Evolutionary conservation across 139 green algal genomes (phyloP).

Genomic region (Tetraselmis chui): DNA sequence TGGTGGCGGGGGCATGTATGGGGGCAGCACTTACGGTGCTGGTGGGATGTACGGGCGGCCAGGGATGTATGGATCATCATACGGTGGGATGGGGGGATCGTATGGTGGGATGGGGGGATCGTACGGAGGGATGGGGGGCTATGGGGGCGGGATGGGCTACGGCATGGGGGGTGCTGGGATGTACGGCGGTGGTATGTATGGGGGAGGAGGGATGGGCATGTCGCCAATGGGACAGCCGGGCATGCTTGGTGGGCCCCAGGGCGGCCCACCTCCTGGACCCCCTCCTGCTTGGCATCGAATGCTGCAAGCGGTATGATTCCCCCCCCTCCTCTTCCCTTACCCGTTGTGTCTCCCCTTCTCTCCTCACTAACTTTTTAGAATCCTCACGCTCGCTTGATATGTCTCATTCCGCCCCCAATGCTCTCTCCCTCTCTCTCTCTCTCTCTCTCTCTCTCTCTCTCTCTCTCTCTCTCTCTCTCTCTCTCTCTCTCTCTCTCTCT

Average conservation of each 20-base stretch:
- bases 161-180: slow-evolving; percentile 24
- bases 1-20: slow-evolving; percentile 24
- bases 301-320: slow-evolving; percentile 6
- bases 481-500: too few relatives aligned
- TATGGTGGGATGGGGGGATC: too few relatives aligned
- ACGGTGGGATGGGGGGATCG: too few relatives aligned
- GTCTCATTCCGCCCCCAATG: too few relatives aligned
- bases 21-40: slow-evolving; percentile 31
- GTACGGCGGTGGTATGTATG: slow-evolving; percentile 21
- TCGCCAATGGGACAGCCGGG: slow-evolving; percentile 24
- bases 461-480: too few relatives aligned
- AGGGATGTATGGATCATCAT: slow-evolving; percentile 10
- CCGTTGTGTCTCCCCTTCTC: slow-evolving; percentile 8
- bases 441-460: too few relatives aligned
- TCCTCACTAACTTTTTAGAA: not conserved
- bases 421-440: too few relatives aligned
- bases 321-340: not conserved
- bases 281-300: slow-evolving; percentile 26
- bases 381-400: not conserved
- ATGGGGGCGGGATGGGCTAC: slow-evolving; percentile 19
- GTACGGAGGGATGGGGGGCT: too few relatives aligned
- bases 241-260: slow-evolving; percentile 27
- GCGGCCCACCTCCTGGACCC: slow-evolving; percentile 26
- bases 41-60: slow-evolving; percentile 7
- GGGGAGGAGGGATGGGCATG: slow-evolving; percentile 12